Percentiles rank a stretch among this genome's conserved stretches.
These are phyloP conservation scores for Trametes cubensis DNA, from an alignment of 768 basidiomycete genomes.

Conservation along the genomic window DNA sequence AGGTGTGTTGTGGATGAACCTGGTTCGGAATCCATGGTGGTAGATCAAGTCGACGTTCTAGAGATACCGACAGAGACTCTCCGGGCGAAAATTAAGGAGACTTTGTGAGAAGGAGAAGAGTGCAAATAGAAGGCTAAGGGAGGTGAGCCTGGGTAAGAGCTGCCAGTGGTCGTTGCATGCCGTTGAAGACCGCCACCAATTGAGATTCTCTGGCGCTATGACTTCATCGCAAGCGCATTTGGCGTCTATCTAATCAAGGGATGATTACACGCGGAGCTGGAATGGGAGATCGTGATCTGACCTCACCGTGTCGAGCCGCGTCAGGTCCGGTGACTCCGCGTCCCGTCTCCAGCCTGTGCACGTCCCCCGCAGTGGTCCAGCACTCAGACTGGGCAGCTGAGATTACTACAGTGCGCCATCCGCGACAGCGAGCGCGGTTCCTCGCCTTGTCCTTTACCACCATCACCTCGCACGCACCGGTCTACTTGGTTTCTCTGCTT, in stretches of 20 bases:
- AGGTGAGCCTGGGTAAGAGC: neutral
- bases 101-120: neutral
- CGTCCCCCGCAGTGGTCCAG: neutral
- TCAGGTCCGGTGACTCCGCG: neutral
- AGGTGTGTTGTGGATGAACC: constrained; percentile 39
- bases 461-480: neutral
- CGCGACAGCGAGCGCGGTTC: constrained; percentile 7
- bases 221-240: neutral
- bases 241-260: constrained; percentile 15
- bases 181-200: too few relatives aligned
- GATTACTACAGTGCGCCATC: neutral
- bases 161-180: neutral
- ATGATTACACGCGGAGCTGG: neutral
- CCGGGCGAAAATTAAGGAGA: neutral
- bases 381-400: neutral
- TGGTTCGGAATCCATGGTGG: constrained; percentile 27
- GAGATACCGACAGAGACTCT: too few relatives aligned
- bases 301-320: constrained; percentile 3
- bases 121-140: neutral
- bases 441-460: neutral
- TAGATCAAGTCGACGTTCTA: neutral
- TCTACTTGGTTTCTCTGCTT: neutral
- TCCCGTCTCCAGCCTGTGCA: neutral
- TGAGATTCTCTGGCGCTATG: constrained; percentile 1
- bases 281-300: constrained; percentile 7